A percentile compares a stretch with the other conserved stretches of the same genome.
Evolutionary conservation across 495 filamentous ascomycete species (phyloP).

Genomic region (Durotheca rogersii): DNA sequence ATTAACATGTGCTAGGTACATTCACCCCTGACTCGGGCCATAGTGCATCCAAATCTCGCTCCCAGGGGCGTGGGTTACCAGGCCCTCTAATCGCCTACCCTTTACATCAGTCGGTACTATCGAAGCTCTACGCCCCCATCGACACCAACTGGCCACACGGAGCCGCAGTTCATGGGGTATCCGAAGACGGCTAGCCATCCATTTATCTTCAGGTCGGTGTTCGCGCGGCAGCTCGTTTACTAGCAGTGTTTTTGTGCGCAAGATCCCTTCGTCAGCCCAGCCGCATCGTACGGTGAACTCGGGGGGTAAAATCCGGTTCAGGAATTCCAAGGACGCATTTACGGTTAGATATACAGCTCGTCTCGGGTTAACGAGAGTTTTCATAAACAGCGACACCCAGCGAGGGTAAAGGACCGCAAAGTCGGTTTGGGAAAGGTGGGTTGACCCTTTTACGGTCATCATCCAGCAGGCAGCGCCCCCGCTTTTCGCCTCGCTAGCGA

Average conservation of each 20-base stretch:
- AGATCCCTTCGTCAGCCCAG: slow-evolving; percentile 46
- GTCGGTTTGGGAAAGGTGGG: slow-evolving; percentile 59
- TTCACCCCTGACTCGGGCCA: slow-evolving; percentile 37
- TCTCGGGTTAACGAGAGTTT: slow-evolving; percentile 56
- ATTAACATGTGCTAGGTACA: slow-evolving; percentile 23
- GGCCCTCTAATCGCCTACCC: slow-evolving; percentile 26
- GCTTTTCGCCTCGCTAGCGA: slow-evolving; percentile 53
- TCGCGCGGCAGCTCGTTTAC: slow-evolving; percentile 41
- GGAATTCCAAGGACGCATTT: slow-evolving; percentile 54
- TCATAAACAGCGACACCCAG: slow-evolving; percentile 55
- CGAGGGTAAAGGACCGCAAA: slow-evolving; percentile 61
- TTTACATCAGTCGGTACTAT: slow-evolving; percentile 14
- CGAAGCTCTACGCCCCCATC: slow-evolving; percentile 18
- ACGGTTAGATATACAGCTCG: slow-evolving; percentile 59
- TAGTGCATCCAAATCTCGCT: slow-evolving; percentile 55
- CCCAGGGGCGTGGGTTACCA: slow-evolving; percentile 39
- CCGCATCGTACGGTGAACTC: slow-evolving; percentile 36
- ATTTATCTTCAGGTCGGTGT: slow-evolving; percentile 48
- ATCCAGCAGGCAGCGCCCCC: slow-evolving; percentile 55
- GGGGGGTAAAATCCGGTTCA: slow-evolving; percentile 45
- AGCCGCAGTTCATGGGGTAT: slow-evolving; percentile 50
- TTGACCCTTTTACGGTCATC: slow-evolving; percentile 58
- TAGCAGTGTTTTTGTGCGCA: slow-evolving; percentile 31
- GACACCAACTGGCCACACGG: slow-evolving; percentile 37
- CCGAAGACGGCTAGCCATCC: slow-evolving; percentile 47